phyloP scores from a whole-genome alignment of 2,329 filamentous ascomycete genomes.

The Colletotrichum gigasporum region DNA sequence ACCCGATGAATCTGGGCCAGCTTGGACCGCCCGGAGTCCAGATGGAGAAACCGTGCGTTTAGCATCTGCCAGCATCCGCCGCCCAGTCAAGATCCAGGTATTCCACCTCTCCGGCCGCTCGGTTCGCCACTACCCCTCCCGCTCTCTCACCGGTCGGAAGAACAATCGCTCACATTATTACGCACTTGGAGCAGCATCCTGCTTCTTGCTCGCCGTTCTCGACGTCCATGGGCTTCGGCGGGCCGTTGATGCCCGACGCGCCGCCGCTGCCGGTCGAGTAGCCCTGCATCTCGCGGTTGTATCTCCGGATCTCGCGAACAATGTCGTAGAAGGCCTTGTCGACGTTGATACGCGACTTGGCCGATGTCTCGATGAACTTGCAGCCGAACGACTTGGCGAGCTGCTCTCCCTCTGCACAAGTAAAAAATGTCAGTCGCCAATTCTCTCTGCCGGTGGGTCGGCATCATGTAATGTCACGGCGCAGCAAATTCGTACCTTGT shows the following conservation, averaged over 20 bases:
- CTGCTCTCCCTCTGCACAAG: conserved; percentile 80
- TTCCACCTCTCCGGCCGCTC: conserved; percentile 19
- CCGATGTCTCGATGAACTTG: conserved; percentile 99
- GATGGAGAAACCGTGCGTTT: conserved; percentile 22
- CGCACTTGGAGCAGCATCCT: conserved; percentile 87
- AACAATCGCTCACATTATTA: conserved; percentile 76
- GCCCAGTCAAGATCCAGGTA: conserved; percentile 25
- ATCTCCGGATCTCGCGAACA: conserved; percentile 95
- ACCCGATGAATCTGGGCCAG: conserved; percentile 17
- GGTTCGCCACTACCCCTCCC: conserved; percentile 11
- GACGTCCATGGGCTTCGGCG: conserved; percentile 80
- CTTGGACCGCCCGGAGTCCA: conserved; percentile 24
- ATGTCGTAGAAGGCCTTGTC: conserved; percentile 99
- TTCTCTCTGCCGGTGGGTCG: neutral
- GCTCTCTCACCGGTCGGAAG: conserved; percentile 4
- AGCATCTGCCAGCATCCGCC: conserved; percentile 25
- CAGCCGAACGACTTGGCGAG: conserved; percentile 89
- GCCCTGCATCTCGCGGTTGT: conserved; percentile 97
- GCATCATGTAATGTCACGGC: neutral
- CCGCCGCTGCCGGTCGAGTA: conserved; percentile 78
- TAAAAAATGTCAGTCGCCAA: conserved; percentile 6
- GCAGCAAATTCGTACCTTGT: conserved; percentile 73
- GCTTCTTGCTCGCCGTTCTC: conserved; percentile 73
- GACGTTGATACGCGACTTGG: conserved; percentile 97
- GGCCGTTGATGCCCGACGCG: conserved; percentile 69